These are phyloP conservation scores for Rehmannia glutinosa DNA, from an alignment of 257 asterid genomes.

Conservation along the genomic window DNA sequence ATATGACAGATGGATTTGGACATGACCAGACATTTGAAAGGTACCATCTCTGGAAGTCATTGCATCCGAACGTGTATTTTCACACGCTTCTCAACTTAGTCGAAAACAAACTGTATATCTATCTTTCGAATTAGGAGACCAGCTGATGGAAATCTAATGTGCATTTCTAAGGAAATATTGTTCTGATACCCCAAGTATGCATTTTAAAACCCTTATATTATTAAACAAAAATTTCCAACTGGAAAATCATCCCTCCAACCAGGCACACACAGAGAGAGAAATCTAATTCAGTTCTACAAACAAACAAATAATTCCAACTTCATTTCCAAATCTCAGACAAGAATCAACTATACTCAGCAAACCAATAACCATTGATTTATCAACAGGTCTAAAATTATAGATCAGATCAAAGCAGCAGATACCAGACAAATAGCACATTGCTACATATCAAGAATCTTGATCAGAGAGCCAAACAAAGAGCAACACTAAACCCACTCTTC, in stretches of 20 bases:
- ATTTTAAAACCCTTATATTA: not conserved
- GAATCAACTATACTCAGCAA: not conserved
- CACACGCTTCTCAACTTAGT: not conserved
- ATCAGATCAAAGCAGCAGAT: not conserved
- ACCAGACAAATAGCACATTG: not conserved
- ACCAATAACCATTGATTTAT: not conserved
- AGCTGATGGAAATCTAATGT: not conserved
- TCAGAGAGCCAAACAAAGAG: not conserved
- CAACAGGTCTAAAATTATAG: not conserved
- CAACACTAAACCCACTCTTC: not conserved
- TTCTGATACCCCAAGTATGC: not conserved
- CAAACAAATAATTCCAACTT: not conserved
- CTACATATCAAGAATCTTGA: not conserved
- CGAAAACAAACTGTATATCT: too few species aligned
- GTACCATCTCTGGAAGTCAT: not conserved
- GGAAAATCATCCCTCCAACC: constrained; percentile 3
- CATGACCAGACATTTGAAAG: not conserved
- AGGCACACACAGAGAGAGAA: not conserved
- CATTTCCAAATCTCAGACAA: not conserved
- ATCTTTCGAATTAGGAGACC: too few species aligned
- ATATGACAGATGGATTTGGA: not conserved
- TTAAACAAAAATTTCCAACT: not conserved
- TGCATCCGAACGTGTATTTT: not conserved
- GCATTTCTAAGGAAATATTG: not conserved
- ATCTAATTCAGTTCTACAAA: not conserved